These are phyloP conservation scores for Aureobasidium sp. DNA, from an alignment of 2,329 filamentous ascomycete genomes.

Conservation along the genomic window DNA sequence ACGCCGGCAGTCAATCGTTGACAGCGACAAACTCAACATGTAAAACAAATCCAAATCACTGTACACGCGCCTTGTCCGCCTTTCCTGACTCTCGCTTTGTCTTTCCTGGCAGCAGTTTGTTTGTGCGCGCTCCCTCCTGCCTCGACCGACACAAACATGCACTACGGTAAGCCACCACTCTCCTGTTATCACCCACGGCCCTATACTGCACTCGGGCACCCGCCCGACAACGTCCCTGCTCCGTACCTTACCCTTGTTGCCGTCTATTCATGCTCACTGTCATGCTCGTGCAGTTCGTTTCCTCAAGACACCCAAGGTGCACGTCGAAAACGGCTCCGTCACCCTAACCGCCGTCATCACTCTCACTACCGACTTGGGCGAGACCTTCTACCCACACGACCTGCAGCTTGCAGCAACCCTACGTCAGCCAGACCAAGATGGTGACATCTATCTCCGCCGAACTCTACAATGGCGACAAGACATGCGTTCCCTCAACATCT, in stretches of 20 bases:
- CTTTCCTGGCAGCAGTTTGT: neutral
- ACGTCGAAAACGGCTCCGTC: conserved; percentile 33
- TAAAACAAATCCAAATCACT: neutral
- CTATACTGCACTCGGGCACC: neutral
- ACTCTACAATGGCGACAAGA: conserved; percentile 38
- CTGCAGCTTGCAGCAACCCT: conserved; percentile 38
- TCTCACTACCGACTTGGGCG: conserved; percentile 62
- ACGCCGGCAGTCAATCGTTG: neutral
- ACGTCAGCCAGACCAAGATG: conserved; percentile 24
- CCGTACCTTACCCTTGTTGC: neutral
- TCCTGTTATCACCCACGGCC: neutral
- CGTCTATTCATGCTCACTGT: neutral
- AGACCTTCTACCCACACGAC: conserved; percentile 51
- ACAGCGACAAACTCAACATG: conserved; percentile 4
- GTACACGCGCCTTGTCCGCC: neutral
- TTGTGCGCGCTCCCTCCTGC: neutral
- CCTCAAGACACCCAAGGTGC: conserved; percentile 53
- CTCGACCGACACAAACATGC: conserved; percentile 15
- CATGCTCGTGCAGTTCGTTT: conserved; percentile 47
- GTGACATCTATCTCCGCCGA: conserved; percentile 36
- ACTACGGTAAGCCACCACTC: conserved; percentile 20
- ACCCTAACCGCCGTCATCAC: conserved; percentile 50
- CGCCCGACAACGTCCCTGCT: neutral
- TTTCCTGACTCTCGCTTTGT: conserved; percentile 4
- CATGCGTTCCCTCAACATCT: conserved; percentile 38